phyloP scores from a whole-genome alignment of 306 rosid genomes.

The Lagenaria siceraria region DNA sequence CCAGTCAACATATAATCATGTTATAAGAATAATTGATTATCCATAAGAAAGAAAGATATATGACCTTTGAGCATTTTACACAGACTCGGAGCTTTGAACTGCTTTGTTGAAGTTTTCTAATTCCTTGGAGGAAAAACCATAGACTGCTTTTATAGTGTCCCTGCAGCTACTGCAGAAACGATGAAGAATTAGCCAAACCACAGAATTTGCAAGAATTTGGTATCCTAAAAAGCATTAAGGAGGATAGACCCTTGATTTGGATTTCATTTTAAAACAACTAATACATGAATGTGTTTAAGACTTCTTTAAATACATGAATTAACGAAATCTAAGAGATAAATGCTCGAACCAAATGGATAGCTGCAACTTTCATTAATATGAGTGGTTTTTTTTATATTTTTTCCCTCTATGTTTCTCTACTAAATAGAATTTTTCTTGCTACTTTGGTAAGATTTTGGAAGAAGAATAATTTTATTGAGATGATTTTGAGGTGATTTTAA shows the following conservation, averaged over 20 bases:
- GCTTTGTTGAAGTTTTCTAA: constrained; percentile 42
- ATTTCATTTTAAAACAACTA: no score
- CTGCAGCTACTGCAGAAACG: constrained; percentile 54
- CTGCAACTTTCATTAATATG: no score
- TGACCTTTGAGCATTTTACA: constrained; percentile 13
- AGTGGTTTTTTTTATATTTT: no score
- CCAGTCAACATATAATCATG: not conserved
- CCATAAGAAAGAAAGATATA: not conserved
- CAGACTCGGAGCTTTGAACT: constrained; percentile 19
- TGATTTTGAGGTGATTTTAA: no score
- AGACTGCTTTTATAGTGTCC: constrained; percentile 61
- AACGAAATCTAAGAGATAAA: no score
- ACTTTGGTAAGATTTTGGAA: no score
- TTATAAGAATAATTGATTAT: not conserved
- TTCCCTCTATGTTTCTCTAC: no score
- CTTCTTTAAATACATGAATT: no score
- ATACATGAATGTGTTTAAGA: no score
- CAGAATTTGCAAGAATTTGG: not conserved
- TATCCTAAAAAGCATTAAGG: not conserved
- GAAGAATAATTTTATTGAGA: no score
- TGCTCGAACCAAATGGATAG: no score
- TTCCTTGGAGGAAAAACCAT: constrained; percentile 69
- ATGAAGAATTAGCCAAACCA: not conserved
- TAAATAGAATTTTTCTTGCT: no score
- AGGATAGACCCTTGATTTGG: not conserved